Evolutionary conservation across 805 yeast genomes (phyloP), one percentile per base, ranked within the genome.

Genomic region (Blastobotrys chiropterorum): DNA sequence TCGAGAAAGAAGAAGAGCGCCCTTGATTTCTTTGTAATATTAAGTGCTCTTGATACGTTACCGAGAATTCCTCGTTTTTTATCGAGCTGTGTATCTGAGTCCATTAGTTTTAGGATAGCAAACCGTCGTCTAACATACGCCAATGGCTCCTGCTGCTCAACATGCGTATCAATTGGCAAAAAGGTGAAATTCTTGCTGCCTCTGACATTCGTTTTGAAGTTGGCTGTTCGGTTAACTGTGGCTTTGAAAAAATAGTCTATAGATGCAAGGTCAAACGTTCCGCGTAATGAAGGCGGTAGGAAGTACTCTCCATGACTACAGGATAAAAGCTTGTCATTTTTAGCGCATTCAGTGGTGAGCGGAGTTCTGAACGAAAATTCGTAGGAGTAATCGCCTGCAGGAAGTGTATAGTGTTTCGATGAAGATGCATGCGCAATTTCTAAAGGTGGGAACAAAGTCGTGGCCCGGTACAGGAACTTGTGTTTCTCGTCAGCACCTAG

Each of bases 241-340:
- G 74, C 85, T 63, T 82, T 82, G 49, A 83, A 72, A 60, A 75
- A 82, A 61, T 82, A 82, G 50, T 72, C 69, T 45, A 80, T 64
- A 11, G 57, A 51, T 5, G 60, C 62, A 7, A 45, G 47, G 38
- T 54, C 54, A 20, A 56, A 57, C 49, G 59, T 16, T 15, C 62
- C 67, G 2, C 63, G 54, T 21, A 65, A 48, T n/a, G 69, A 62
- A 15, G 71, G 70, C 21, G 71, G 70, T 47, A 67, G 54, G 2
- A 16, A n/a, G 15, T 40, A 19, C 8, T 15, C 19, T 40, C 43
- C 43, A 40, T 15, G 43, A 40, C 13, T 19, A 15, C 11, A 26
- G 34, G 34, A 11, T 11, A 26, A 5, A 11, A 26, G 11, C 34
- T 26, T n/a, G n/a, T n/a, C 40, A 19, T 15, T 8, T n/a, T 16